These are phyloP conservation scores for Fonsecaea erecta DNA, from an alignment of 2,329 filamentous ascomycete genomes.

Conservation along the genomic window DNA sequence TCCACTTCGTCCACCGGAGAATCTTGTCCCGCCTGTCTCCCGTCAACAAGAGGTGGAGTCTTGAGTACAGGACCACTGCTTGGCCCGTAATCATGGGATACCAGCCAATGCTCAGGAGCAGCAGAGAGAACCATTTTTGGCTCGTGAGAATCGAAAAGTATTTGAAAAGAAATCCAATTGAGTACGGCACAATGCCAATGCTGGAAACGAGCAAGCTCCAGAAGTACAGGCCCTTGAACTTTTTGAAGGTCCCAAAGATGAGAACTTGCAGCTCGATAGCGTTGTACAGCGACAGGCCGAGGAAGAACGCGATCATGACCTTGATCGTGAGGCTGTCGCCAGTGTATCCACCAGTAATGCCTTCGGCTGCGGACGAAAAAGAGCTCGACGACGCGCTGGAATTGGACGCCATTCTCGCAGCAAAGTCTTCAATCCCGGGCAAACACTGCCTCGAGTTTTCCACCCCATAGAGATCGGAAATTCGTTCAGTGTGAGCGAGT, in stretches of 20 bases:
- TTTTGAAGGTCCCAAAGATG: conserved; percentile 55
- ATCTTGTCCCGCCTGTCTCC: conserved; percentile 44
- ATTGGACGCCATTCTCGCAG: conserved; percentile 20
- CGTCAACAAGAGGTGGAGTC: conserved; percentile 53
- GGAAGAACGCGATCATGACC: conserved; percentile 53
- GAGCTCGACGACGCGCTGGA: conserved; percentile 24
- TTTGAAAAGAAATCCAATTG: conserved; percentile 54
- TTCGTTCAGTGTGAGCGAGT: neutral
- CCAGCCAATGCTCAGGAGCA: conserved; percentile 53
- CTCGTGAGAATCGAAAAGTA: conserved; percentile 47
- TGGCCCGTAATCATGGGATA: conserved; percentile 56
- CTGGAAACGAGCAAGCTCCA: conserved; percentile 54
- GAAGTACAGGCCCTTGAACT: conserved; percentile 56
- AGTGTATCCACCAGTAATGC: conserved; percentile 31
- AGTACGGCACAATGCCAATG: conserved; percentile 52
- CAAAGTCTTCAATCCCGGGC: neutral
- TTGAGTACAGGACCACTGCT: conserved; percentile 56
- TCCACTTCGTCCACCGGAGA: conserved; percentile 49
- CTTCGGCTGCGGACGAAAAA: conserved; percentile 23
- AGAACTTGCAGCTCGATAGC: conserved; percentile 55
- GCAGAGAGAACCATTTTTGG: conserved; percentile 46
- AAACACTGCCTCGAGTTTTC: neutral
- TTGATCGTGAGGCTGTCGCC: conserved; percentile 45
- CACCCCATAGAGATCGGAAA: neutral
- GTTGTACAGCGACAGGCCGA: conserved; percentile 57